A percentile compares a stretch with the other conserved stretches of the same genome.
phyloP scores from a whole-genome alignment of 805 yeast genomes.

The Candida corydali region DNA sequence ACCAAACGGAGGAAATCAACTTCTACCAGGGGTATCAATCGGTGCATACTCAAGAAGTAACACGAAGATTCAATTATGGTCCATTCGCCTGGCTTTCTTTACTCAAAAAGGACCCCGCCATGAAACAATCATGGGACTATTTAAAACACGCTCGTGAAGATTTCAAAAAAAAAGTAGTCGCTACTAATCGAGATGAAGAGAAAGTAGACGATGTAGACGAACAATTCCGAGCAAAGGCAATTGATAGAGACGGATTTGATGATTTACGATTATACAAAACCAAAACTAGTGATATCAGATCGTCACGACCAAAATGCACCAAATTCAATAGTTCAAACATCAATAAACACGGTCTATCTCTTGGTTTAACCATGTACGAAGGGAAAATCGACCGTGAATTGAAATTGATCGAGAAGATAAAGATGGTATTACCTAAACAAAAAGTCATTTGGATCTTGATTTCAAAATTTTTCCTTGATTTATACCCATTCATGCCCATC shows the following conservation, averaged over 20 bases:
- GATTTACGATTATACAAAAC: slow-evolving; percentile 17
- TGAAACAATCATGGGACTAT: slow-evolving; percentile 10
- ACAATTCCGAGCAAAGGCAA: slow-evolving; percentile 19
- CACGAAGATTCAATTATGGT: slow-evolving; percentile 44
- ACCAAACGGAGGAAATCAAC: slow-evolving; percentile 32
- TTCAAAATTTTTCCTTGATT: slow-evolving; percentile 53
- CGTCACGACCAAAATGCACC: not conserved
- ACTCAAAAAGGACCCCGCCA: slow-evolving; percentile 42
- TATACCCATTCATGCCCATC: slow-evolving; percentile 65
- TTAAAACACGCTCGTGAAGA: slow-evolving; percentile 6
- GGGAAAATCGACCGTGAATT: slow-evolving; percentile 29
- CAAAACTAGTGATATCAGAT: slow-evolving; percentile 3
- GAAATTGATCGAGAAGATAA: slow-evolving; percentile 38
- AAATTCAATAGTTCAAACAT: slow-evolving; percentile 7
- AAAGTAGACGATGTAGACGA: slow-evolving; percentile 12
- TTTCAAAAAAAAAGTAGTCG: slow-evolving; percentile 1
- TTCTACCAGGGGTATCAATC: slow-evolving; percentile 43
- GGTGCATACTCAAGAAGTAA: slow-evolving; percentile 33
- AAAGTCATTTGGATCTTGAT: slow-evolving; percentile 52
- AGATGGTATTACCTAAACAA: slow-evolving; percentile 48
- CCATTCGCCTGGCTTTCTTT: slow-evolving; percentile 49
- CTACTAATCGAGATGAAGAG: not conserved
- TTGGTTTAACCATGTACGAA: slow-evolving; percentile 33
- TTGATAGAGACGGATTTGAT: slow-evolving; percentile 20
- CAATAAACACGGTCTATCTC: slow-evolving; percentile 25